Conservation (phyloP, 148 eudicot genomes). For the Rheum nobile region DNA sequence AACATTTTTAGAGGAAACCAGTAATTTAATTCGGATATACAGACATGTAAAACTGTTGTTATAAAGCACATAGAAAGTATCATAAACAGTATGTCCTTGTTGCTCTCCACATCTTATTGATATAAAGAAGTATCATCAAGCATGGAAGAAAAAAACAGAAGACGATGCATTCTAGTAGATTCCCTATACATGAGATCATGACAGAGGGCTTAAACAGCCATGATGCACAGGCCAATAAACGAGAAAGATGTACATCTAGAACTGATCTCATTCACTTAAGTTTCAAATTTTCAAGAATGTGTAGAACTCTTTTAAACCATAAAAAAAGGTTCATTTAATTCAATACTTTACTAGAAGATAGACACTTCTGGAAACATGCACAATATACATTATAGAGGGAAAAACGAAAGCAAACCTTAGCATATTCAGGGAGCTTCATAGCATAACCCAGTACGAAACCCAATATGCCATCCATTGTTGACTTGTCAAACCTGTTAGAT, state of each 20-base stretch:
- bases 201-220: not conserved
- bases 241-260: not conserved
- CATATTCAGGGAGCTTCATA: conserved; percentile 47
- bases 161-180: not conserved
- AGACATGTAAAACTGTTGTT: not conserved
- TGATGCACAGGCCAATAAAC: not conserved
- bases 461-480: conserved; percentile 40
- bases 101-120: not conserved
- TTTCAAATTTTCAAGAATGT: not conserved
- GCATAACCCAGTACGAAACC: conserved; percentile 44
- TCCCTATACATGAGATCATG: not conserved
- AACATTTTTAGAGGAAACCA: not conserved
- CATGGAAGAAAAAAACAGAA: not conserved
- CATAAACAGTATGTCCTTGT: not conserved
- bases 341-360: not conserved
- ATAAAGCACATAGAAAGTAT: not conserved
- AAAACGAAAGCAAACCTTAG: conserved; percentile 34
- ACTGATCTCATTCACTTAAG: not conserved
- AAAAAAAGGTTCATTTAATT: not conserved
- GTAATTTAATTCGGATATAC: not conserved
- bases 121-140: no score
- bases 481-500: conserved; percentile 43
- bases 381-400: not conserved
- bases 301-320: not conserved
- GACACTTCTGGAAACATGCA: not conserved